These are phyloP conservation scores for Penicillium sp. DNA, from an alignment of 2,329 filamentous ascomycete species.

Conservation along the genomic window DNA sequence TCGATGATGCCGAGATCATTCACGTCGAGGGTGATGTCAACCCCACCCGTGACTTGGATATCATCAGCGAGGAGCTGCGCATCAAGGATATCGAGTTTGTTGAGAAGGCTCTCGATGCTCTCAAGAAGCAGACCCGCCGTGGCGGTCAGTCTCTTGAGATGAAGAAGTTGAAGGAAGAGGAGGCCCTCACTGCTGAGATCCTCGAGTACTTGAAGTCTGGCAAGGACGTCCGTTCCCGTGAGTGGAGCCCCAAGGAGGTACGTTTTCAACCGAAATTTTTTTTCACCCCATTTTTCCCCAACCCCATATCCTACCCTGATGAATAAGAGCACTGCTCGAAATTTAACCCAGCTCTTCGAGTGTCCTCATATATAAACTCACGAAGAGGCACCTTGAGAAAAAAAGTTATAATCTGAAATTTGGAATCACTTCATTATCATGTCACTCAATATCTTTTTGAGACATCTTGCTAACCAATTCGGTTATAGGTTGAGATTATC, in stretches of 20 bases:
- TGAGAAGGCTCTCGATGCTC: conserved; percentile 88
- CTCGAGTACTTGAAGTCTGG: conserved; percentile 79
- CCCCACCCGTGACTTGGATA: conserved; percentile 88
- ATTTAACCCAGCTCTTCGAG: conserved; percentile 99
- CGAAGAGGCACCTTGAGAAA: conserved; percentile 85
- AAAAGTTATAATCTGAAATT: conserved; percentile 71
- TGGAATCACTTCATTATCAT: conserved; percentile 26
- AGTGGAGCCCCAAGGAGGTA: conserved; percentile 95
- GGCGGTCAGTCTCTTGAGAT: conserved; percentile 95
- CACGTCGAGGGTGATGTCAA: conserved; percentile 99
- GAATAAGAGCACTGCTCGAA: conserved; percentile 98
- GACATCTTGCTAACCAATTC: conserved; percentile 21
- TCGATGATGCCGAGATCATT: conserved; percentile 99
- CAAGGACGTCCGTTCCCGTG: conserved; percentile 90
- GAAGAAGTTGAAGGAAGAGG: conserved; percentile 95
- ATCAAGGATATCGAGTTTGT: conserved; percentile 99
- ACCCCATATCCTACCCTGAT: conserved; percentile 67
- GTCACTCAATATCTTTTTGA: conserved; percentile 18
- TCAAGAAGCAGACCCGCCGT: conserved; percentile 91
- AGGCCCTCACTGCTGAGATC: conserved; percentile 89
- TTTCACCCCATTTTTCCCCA: background rate
- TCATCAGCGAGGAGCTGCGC: conserved; percentile 94
- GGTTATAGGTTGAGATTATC: conserved; percentile 84
- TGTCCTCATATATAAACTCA: conserved; percentile 69
- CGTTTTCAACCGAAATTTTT: conserved; percentile 17